These are phyloP conservation scores for Podospora pseudoanserina DNA, from an alignment of 495 filamentous ascomycete genomes.

Conservation along the genomic window DNA sequence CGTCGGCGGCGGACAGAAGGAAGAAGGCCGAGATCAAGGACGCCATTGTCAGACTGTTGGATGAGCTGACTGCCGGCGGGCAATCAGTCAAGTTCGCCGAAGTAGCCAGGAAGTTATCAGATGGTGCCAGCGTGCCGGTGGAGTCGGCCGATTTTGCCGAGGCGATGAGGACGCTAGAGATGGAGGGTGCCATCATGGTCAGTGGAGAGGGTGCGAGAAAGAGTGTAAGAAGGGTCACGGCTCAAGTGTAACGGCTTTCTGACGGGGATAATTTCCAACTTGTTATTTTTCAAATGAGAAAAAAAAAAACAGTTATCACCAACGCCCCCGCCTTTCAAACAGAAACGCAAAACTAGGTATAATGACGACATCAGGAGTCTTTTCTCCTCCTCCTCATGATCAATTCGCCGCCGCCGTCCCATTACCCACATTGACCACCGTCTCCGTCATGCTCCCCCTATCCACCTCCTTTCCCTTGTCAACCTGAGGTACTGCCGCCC, in stretches of 20 bases:
- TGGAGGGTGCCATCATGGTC: slow-evolving; percentile 78
- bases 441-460: slow-evolving; percentile 9
- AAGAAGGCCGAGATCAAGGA: slow-evolving; percentile 80
- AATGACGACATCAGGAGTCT: slow-evolving; percentile 10
- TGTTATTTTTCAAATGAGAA: neutral
- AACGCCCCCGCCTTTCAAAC: neutral
- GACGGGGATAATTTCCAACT: neutral
- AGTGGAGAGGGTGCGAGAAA: slow-evolving; percentile 80
- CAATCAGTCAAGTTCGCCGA: slow-evolving; percentile 71
- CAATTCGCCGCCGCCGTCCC: neutral
- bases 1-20: slow-evolving; percentile 75
- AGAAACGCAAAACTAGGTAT: slow-evolving; percentile 13
- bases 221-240: slow-evolving; percentile 72
- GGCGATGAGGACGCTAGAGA: slow-evolving; percentile 71
- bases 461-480: slow-evolving; percentile 17
- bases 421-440: neutral
- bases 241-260: slow-evolving; percentile 31
- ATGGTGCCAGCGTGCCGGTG: slow-evolving; percentile 68
- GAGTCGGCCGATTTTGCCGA: slow-evolving; percentile 78
- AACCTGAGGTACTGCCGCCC: neutral
- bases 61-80: slow-evolving; percentile 71
- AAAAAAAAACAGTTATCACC: neutral
- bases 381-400: neutral
- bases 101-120: slow-evolving; percentile 65
- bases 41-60: slow-evolving; percentile 66